Evolutionary conservation across 768 basidiomycete genomes (phyloP).

Genomic region (Antrodiella citrinella): DNA sequence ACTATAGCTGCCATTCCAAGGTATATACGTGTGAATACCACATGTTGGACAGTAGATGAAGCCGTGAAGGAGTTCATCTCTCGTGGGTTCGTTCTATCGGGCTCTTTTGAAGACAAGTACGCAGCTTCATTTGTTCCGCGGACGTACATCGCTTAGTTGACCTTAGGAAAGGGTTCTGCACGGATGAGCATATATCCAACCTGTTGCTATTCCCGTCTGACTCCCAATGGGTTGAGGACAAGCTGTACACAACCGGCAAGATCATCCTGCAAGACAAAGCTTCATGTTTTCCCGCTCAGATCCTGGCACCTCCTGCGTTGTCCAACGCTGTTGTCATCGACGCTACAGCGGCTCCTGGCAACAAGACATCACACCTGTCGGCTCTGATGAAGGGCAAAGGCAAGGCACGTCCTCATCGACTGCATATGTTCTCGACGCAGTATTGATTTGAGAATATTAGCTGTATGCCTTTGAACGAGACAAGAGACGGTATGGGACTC

Average conservation of each 20-base stretch:
- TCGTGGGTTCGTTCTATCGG: slow-evolving; percentile 45
- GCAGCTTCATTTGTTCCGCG: not conserved
- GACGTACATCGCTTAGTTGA: not conserved
- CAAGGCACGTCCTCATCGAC: slow-evolving; percentile 61
- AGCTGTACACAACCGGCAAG: slow-evolving; percentile 67
- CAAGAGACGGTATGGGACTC: slow-evolving; percentile 69
- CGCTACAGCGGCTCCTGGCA: slow-evolving; percentile 94
- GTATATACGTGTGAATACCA: slow-evolving; percentile 79
- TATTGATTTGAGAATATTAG: slow-evolving; percentile 31
- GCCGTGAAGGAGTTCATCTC: slow-evolving; percentile 50
- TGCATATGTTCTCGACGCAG: no score
- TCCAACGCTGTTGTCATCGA: slow-evolving; percentile 67
- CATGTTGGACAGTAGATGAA: slow-evolving; percentile 56
- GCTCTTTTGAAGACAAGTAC: slow-evolving; percentile 7
- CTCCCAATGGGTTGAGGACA: slow-evolving; percentile 58
- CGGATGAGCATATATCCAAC: slow-evolving; percentile 76
- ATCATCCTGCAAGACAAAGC: slow-evolving; percentile 97
- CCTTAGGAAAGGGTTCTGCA: slow-evolving; percentile 52
- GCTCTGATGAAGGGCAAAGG: slow-evolving; percentile 81
- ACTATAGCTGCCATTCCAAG: slow-evolving; percentile 62
- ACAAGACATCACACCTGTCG: slow-evolving; percentile 93
- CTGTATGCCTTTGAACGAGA: slow-evolving; percentile 89
- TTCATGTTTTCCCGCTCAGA: slow-evolving; percentile 88
- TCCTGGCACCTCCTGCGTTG: slow-evolving; percentile 65
- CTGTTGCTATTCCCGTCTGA: slow-evolving; percentile 72